These are phyloP conservation scores for Lithohypha guttulata DNA, from an alignment of 2,329 filamentous ascomycete genomes.

Conservation along the genomic window DNA sequence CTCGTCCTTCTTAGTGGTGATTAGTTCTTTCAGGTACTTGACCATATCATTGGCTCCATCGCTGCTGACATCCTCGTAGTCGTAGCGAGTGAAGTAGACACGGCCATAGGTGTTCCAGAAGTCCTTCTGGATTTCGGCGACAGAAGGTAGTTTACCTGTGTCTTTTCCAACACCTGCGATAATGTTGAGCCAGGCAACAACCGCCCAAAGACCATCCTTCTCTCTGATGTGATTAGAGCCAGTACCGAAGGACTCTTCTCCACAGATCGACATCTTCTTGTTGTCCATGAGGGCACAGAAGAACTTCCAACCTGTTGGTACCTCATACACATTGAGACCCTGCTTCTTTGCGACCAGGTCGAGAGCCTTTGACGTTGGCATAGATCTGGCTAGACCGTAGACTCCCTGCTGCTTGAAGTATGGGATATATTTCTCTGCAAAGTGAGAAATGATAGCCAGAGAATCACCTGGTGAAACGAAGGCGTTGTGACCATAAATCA, in stretches of 20 bases:
- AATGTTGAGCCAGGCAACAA: slow-evolving; percentile 97
- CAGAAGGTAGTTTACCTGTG: slow-evolving; percentile 58
- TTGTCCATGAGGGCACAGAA: slow-evolving; percentile 94
- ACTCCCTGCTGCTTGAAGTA: slow-evolving; percentile 98
- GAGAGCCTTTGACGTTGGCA: slow-evolving; percentile 93
- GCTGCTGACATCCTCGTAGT: slow-evolving; percentile 91
- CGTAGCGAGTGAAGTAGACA: slow-evolving; percentile 98
- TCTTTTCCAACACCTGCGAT: slow-evolving; percentile 86
- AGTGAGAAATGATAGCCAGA: slow-evolving; percentile 93
- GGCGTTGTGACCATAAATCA: slow-evolving; percentile 96
- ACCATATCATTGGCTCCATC: slow-evolving; percentile 87
- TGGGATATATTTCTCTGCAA: slow-evolving; percentile 78
- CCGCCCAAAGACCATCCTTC: slow-evolving; percentile 96
- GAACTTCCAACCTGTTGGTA: slow-evolving; percentile 98
- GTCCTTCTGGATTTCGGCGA: slow-evolving; percentile 89
- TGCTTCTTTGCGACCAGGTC: slow-evolving; percentile 94
- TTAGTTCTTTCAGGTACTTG: slow-evolving; percentile 65
- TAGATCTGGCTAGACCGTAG: slow-evolving; percentile 87
- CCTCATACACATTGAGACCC: slow-evolving; percentile 84
- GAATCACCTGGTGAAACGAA: slow-evolving; percentile 98
- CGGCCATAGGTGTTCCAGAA: slow-evolving; percentile 96
- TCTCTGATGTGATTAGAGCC: slow-evolving; percentile 98
- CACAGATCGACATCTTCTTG: slow-evolving; percentile 94
- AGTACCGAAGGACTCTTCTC: slow-evolving; percentile 95
- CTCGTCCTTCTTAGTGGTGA: slow-evolving; percentile 54